Evolutionary conservation across 257 asterid genomes (phyloP), one percentile per base, ranked within the genome.

Genomic region (Solanum chmielewskii): DNA sequence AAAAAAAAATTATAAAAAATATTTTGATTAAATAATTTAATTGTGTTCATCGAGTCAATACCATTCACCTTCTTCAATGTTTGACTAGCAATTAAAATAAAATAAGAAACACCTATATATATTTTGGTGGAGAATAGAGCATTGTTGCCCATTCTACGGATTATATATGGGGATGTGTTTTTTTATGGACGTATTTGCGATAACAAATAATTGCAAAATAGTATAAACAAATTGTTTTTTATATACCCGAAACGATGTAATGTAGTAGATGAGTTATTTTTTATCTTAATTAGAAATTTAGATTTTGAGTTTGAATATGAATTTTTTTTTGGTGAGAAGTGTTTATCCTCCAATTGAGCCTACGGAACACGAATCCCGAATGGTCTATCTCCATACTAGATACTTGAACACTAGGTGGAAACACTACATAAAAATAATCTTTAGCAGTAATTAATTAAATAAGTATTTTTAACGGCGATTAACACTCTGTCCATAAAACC

Each of bases 61-160:
- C 25, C 25, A 16, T 78, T 78, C 66, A 27, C 25, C 5, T 45
- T 27, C 64, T 45, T 45, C 84, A 15, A 45, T 44, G 84, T 78
- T 78, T 45, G 84, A 78, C 84, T 27, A 45, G 16, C 69, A 69
- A 70, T 64, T 59, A 33, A 85, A 71, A 47, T n/a, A 25, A 75
- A 41, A 56, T 62, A 87, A 77, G 68, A 18, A 8, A 69, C 56
- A 47, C 20, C 21, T 14, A 0, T 14, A 29, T 14, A 29, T 42
- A 69, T 4, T 49, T 44, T 47, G 64, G 88, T 87, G 86, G 87
- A 87, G 84, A 89, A 89, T 86, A 87, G 88, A 89, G 89, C 88
- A 60, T 78, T 66, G 60, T 70, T 86, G 93, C 95, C 93, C 91
- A 90, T 90, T 92, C 91, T 68, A 86, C 77, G 93, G 94, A 91